A percentile compares a stretch with the other conserved stretches of the same genome.
These are phyloP conservation scores for Penicillium flavigenum DNA, from an alignment of 495 filamentous ascomycete genomes.

Conservation along the genomic window DNA sequence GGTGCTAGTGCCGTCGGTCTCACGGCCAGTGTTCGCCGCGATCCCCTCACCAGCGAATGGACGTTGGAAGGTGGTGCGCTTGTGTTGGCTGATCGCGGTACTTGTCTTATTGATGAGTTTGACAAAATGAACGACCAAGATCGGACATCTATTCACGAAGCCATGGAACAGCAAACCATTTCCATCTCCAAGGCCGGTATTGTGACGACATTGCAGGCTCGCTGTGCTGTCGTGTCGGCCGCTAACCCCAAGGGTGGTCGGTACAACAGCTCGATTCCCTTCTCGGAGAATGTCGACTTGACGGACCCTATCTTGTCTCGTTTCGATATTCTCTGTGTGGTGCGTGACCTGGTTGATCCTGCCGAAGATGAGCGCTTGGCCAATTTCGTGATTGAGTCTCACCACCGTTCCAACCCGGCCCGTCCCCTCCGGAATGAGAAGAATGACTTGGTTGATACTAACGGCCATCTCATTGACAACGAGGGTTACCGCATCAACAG, in stretches of 20 bases:
- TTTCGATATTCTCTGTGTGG: conserved; percentile 98
- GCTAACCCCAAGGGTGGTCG: conserved; percentile 96
- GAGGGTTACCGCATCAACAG: conserved; percentile 46
- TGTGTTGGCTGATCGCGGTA: conserved; percentile 92
- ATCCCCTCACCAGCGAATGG: conserved; percentile 96
- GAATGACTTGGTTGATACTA: conserved; percentile 62
- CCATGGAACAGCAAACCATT: conserved; percentile 99
- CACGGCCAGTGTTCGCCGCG: conserved; percentile 92
- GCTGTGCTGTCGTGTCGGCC: conserved; percentile 94
- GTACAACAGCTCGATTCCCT: conserved; percentile 95
- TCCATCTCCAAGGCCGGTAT: conserved; percentile 99
- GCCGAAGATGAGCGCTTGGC: conserved; percentile 93
- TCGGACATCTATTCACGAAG: conserved; percentile 97
- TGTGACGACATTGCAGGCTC: conserved; percentile 95
- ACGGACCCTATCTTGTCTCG: conserved; percentile 97
- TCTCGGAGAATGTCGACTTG: conserved; percentile 92
- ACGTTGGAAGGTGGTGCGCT: conserved; percentile 96
- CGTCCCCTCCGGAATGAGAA: conserved; percentile 52
- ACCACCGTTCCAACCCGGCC: conserved; percentile 82
- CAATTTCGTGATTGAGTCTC: conserved; percentile 90
- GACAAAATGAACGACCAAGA: conserved; percentile 99
- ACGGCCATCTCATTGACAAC: conserved; percentile 50
- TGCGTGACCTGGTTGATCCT: conserved; percentile 96
- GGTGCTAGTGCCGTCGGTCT: conserved; percentile 97
- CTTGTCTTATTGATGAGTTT: conserved; percentile 98